These are phyloP conservation scores for Phytophthora litchii DNA, from an alignment of 352 stramenopile genomes.

Conservation along the genomic window DNA sequence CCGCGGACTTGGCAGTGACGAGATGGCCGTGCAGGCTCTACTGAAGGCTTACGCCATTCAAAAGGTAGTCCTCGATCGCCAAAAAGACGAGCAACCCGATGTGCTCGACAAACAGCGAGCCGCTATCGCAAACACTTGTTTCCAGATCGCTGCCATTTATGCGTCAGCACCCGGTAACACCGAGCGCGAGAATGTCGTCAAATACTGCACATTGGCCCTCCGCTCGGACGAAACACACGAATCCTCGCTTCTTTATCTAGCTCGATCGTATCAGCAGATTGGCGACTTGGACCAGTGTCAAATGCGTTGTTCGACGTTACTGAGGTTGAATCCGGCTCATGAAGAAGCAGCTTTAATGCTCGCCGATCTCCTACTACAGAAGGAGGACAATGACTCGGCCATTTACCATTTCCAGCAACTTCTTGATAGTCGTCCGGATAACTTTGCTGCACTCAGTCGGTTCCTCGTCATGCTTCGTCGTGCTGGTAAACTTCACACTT, in stretches of 20 bases:
- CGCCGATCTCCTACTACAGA: constrained; percentile 89
- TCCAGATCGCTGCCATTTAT: constrained; percentile 80
- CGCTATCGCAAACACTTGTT: constrained; percentile 85
- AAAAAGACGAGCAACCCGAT: constrained; percentile 84
- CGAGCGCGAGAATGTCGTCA: constrained; percentile 69
- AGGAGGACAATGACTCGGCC: constrained; percentile 87
- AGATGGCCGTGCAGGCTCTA: constrained; percentile 81
- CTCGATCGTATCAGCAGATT: constrained; percentile 66
- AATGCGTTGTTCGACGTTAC: constrained; percentile 77
- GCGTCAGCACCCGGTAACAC: constrained; percentile 30
- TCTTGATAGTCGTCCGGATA: constrained; percentile 88
- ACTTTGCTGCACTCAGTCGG: constrained; percentile 89
- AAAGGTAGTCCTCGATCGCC: constrained; percentile 81
- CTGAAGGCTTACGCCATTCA: constrained; percentile 86
- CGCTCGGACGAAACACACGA: constrained; percentile 84
- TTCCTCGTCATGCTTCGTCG: constrained; percentile 90
- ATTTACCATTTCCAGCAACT: constrained; percentile 92
- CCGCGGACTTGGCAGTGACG: constrained; percentile 63
- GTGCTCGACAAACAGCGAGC: constrained; percentile 75
- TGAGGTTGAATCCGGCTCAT: constrained; percentile 80
- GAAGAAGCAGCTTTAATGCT: constrained; percentile 92
- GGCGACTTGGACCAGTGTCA: constrained; percentile 90
- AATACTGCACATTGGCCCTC: constrained; percentile 81
- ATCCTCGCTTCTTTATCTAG: constrained; percentile 83
- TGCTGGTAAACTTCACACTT: constrained; percentile 76